Conservation (phyloP, 2,329 filamentous ascomycete species). For the Cercospora zeae-maydis region DNA sequence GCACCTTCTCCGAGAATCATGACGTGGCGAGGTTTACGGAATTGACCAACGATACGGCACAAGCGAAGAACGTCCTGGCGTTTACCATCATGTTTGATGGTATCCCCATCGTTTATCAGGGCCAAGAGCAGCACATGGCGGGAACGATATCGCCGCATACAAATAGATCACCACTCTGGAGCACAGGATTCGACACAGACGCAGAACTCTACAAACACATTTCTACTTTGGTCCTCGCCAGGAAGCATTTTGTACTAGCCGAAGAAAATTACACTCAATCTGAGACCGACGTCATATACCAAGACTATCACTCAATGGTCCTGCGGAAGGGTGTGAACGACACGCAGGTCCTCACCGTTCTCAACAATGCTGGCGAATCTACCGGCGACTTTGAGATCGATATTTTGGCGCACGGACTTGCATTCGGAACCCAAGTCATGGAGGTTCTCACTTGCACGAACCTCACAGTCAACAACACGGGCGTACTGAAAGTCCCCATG, state of each 20-base stretch:
- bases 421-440: constrained; percentile 28
- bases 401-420: constrained; percentile 34
- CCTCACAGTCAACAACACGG: constrained; percentile 28
- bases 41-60: constrained; percentile 37
- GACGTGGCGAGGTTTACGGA: constrained; percentile 41
- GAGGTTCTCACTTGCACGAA: constrained; percentile 37
- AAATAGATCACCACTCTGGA: constrained; percentile 42
- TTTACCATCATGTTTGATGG: constrained; percentile 42
- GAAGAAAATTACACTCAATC: constrained; percentile 43
- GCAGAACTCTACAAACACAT: constrained; percentile 42
- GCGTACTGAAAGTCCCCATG: constrained; percentile 35
- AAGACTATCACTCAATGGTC: constrained; percentile 43
- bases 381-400: constrained; percentile 36
- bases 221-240: constrained; percentile 42
- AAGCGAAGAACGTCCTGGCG: constrained; percentile 40
- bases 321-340: constrained; percentile 44
- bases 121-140: constrained; percentile 43
- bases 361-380: constrained; percentile 41
- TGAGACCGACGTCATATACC: constrained; percentile 44
- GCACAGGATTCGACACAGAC: constrained; percentile 39
- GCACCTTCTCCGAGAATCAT: constrained; percentile 43
- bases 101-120: constrained; percentile 44
- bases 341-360: constrained; percentile 44
- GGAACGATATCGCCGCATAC: constrained; percentile 33
- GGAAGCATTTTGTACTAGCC: constrained; percentile 41